Conservation (phyloP, 805 yeast genomes). For the Saccharomycopsis javanensis region DNA sequence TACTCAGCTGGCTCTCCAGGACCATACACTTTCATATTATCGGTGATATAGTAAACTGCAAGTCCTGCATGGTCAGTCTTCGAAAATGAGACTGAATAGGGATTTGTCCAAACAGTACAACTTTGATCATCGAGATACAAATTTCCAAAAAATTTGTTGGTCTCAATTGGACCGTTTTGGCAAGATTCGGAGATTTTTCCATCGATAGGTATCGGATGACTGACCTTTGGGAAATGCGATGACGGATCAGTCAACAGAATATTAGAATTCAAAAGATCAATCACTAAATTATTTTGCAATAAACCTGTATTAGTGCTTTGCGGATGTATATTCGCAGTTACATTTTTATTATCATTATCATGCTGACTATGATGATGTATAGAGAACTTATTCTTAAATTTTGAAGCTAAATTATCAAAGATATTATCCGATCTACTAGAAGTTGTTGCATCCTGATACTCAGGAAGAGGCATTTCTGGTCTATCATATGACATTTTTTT, state of each 20-base stretch:
- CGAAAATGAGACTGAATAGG: slow-evolving; percentile 61
- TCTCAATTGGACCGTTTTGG: slow-evolving; percentile 39
- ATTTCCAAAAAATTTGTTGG: slow-evolving; percentile 71
- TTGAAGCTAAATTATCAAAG: slow-evolving; percentile 7
- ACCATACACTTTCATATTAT: slow-evolving; percentile 57
- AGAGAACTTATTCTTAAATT: slow-evolving; percentile 2
- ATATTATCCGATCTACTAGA: neutral
- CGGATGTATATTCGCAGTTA: neutral
- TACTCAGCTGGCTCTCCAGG: slow-evolving; percentile 37
- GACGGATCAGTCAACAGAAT: slow-evolving; percentile 26
- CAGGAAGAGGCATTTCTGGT: slow-evolving; percentile 18
- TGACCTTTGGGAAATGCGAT: slow-evolving; percentile 34
- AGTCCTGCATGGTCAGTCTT: slow-evolving; percentile 40
- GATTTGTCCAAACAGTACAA: slow-evolving; percentile 51
- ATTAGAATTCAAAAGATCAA: slow-evolving; percentile 33
- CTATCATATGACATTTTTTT: slow-evolving; percentile 12
- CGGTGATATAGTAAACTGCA: slow-evolving; percentile 50
- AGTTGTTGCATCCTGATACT: neutral
- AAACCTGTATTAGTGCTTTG: no score
- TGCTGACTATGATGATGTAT: neutral
- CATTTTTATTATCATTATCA: neutral
- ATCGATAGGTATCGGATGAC: slow-evolving; percentile 17
- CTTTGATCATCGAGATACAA: slow-evolving; percentile 46
- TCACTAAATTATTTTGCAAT: neutral
- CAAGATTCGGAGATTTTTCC: slow-evolving; percentile 24